phyloP scores from a whole-genome alignment of 208 protist species.

The Trypanosoma brucei region DNA sequence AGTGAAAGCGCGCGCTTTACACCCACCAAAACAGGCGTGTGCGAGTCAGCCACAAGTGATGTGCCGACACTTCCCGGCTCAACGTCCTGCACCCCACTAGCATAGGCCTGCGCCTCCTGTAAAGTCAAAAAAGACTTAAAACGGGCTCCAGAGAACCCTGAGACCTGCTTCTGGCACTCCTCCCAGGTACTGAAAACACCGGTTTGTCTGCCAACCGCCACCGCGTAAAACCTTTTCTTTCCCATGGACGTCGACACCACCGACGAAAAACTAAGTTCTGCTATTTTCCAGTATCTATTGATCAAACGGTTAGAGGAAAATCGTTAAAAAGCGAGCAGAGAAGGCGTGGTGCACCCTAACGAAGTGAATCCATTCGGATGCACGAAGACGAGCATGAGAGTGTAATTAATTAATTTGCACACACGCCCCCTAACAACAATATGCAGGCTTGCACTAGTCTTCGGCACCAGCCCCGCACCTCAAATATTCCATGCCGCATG shows the following conservation, averaged over 20 bases:
- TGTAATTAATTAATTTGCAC: no score
- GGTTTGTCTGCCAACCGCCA: constrained; percentile 45
- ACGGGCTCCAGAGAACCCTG: constrained; percentile 42
- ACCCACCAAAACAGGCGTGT: not conserved
- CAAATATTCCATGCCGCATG: no score
- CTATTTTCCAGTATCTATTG: not conserved
- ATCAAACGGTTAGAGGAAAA: not conserved
- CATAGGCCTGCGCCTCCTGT: constrained; percentile 48
- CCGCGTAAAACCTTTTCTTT: constrained; percentile 67
- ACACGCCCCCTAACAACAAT: no score
- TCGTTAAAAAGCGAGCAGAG: not conserved
- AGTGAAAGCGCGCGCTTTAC: not conserved
- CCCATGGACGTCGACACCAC: not conserved
- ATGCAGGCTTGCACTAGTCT: no score
- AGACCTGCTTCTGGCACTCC: constrained; percentile 65
- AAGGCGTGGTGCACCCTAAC: not conserved
- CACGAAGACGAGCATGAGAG: no score
- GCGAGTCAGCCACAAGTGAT: not conserved
- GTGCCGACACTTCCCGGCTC: not conserved
- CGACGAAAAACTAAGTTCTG: not conserved
- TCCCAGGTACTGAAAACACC: constrained; percentile 81
- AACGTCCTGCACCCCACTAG: constrained; percentile 8
- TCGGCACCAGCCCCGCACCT: no score
- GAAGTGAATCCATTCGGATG: no score
- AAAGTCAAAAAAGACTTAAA: constrained; percentile 73